A percentile compares a stretch with the other conserved stretches of the same genome.
Conservation (phyloP, 208 protist genomes). For the Porcisia hertigi region DNA sequence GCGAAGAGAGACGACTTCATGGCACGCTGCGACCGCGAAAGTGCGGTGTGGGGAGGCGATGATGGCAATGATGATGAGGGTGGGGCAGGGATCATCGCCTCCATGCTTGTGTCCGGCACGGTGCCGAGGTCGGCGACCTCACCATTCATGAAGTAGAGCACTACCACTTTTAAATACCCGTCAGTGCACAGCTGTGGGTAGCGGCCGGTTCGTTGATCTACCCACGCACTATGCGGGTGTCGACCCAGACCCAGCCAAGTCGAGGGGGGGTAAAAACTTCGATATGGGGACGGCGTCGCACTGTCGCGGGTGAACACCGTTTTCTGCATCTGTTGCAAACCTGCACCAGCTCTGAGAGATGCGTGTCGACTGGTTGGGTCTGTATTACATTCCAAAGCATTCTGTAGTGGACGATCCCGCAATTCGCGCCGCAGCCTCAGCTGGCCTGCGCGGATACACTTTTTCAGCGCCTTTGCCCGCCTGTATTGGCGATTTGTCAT, state of each 20-base stretch:
- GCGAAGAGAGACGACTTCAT: constrained; percentile 31
- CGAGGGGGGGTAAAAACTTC: constrained; percentile 47
- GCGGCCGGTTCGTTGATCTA: constrained; percentile 53
- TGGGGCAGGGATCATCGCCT: neutral
- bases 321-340: neutral
- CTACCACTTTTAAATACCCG: constrained; percentile 7
- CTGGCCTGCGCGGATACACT: constrained; percentile 15
- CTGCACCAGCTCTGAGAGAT: neutral
- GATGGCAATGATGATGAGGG: neutral
- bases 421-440: constrained; percentile 18
- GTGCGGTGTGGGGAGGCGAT: neutral
- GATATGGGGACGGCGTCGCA: constrained; percentile 17
- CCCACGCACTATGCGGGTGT: constrained; percentile 31
- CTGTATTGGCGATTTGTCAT: constrained; percentile 26
- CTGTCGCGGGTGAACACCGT: neutral
- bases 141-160: constrained; percentile 9
- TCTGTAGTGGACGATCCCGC: neutral
- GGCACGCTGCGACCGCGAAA: constrained; percentile 15
- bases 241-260: constrained; percentile 41
- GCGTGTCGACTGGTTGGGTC: neutral
- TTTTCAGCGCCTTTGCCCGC: constrained; percentile 9
- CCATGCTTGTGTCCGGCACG: neutral
- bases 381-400: neutral
- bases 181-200: constrained; percentile 32
- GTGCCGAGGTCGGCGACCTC: neutral